These are phyloP conservation scores for Yarrowia sp. DNA, from an alignment of 805 yeast species.

Conservation along the genomic window DNA sequence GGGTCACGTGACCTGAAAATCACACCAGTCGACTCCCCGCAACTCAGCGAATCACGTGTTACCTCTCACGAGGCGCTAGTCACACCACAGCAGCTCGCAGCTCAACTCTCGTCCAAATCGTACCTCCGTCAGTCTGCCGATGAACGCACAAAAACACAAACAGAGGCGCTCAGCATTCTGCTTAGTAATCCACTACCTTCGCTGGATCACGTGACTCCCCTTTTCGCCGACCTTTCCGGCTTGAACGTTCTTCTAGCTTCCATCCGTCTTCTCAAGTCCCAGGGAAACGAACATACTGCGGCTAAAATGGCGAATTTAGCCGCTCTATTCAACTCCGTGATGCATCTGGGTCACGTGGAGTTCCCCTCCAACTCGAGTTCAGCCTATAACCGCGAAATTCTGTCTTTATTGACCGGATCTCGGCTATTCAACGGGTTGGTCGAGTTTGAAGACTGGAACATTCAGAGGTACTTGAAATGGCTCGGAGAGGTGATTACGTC, in stretches of 20 bases:
- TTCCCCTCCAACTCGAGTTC: not conserved
- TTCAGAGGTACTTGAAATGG: constrained; percentile 17
- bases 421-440: constrained; percentile 6
- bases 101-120: not conserved
- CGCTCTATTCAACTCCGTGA: not conserved
- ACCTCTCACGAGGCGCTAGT: not conserved
- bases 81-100: not conserved
- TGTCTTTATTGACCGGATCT: constrained; percentile 11
- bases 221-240: constrained; percentile 7
- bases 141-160: not conserved
- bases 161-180: not conserved
- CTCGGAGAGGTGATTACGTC: constrained; percentile 4
- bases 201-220: not conserved
- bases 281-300: constrained; percentile 1
- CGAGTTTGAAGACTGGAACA: constrained; percentile 1
- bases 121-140: not conserved
- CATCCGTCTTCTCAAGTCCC: not conserved
- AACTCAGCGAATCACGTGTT: not conserved
- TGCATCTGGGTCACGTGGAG: not conserved
- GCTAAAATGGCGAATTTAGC: constrained; percentile 3
- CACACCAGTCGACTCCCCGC: not conserved
- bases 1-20: constrained; percentile 1
- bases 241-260: not conserved
- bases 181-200: not conserved
- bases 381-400: constrained; percentile 11